Evolutionary conservation across 192 early-diverging fungal species (phyloP), one percentile per base, ranked within the genome.

Genomic region (Dissophora ornata): DNA sequence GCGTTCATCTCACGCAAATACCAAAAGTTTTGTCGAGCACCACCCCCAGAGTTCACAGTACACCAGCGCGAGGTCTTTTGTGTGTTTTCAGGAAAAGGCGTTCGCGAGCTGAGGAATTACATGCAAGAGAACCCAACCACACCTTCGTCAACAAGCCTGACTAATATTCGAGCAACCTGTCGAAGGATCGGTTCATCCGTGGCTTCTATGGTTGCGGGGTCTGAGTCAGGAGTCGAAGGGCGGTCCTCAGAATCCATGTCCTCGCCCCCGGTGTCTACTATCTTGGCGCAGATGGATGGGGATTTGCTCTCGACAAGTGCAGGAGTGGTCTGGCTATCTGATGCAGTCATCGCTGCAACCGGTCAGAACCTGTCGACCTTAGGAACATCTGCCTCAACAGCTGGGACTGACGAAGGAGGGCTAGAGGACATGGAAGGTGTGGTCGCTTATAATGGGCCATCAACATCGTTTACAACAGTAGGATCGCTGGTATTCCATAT

Each of bases 11-110:
- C 83, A 33, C 60, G 71, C 3, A 80, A 82, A 19, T 65, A 85
- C 16, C 83, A 86, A 59, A 61, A 44, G 24, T 86, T 84, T 48
- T 84, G 87, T 52, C 67, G 87, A 10, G 30, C 70, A 15, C 83
- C 87, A 9, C 87, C 87, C n/a, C 63, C 75, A 22, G 84, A 85
- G 47, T 86, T 86, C 34, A 84, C 74, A 16, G 59, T 45, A 0
- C 81, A 86, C 49, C 87, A 88, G 49, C 70, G 82, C 11, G 70
- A 81, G 19, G 78, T 83, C n/a, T 88, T 88, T 80, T 88, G 87
- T 55, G 87, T 88, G 10, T 88, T 83, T 50, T 84, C 82, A 50
- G 87, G 87, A 3, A 81, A 79, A 50, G 87, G 87, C 15, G 87
- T 88, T 12, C 71, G 80, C 21, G 85, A 88, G 8, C 57, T 88